phyloP scores from a whole-genome alignment of 345 rosid genomes.

The Passiflora organensis region DNA sequence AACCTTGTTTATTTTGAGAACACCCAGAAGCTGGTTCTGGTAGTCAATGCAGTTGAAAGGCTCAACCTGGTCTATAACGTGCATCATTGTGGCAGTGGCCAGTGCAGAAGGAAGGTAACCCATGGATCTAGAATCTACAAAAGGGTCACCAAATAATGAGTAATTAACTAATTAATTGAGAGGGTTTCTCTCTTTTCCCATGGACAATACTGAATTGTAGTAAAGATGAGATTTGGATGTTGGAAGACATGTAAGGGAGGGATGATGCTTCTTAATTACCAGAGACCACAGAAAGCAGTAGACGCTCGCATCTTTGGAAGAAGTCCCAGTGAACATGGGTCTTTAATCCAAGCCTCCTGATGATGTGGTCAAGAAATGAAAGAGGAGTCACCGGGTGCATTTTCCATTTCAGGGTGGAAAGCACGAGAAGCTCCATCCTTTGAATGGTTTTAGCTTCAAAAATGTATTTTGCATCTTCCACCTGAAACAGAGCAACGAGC shows the following conservation, averaged over 20 bases:
- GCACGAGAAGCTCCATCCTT: slow-evolving; percentile 36
- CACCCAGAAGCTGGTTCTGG: slow-evolving; percentile 48
- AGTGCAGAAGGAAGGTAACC: slow-evolving; percentile 55
- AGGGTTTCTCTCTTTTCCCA: too few species aligned
- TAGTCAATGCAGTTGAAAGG: slow-evolving; percentile 44
- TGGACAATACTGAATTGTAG: too few species aligned
- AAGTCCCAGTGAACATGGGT: slow-evolving; percentile 53
- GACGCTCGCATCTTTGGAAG: slow-evolving; percentile 54
- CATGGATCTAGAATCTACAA: slow-evolving; percentile 71
- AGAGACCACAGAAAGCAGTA: slow-evolving; percentile 59
- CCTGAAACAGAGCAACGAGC: slow-evolving; percentile 8
- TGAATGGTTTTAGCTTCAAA: slow-evolving; percentile 26
- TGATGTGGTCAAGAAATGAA: slow-evolving; percentile 27
- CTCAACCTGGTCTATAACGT: slow-evolving; percentile 52
- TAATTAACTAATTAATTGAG: not conserved
- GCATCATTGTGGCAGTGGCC: slow-evolving; percentile 73
- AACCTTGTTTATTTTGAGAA: slow-evolving; percentile 66
- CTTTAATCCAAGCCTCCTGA: slow-evolving; percentile 51
- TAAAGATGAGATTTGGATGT: too few species aligned
- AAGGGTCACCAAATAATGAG: slow-evolving; percentile 20
- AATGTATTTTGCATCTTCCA: slow-evolving; percentile 17
- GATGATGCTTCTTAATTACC: slow-evolving; percentile 41
- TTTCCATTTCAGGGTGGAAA: slow-evolving; percentile 33
- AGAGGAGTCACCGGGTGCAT: slow-evolving; percentile 33
- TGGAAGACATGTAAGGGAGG: too few species aligned